These are phyloP conservation scores for Cladosporium sp. DNA, from an alignment of 2,329 filamentous ascomycete species.

Conservation along the genomic window DNA sequence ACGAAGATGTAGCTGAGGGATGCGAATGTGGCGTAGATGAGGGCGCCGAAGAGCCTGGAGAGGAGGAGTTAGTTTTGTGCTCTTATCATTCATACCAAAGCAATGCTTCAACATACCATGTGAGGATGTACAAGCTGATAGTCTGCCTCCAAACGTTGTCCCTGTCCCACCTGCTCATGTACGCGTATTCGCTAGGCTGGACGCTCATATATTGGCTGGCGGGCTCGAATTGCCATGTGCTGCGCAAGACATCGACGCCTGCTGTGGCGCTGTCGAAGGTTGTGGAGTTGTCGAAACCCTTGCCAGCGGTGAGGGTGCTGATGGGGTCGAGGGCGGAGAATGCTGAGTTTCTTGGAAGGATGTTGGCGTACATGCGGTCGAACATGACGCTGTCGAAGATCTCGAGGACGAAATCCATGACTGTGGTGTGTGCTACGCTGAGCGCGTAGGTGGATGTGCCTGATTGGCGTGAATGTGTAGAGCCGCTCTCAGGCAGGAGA, in stretches of 20 bases:
- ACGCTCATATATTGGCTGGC: slow-evolving; percentile 70
- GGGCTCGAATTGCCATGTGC: slow-evolving; percentile 65
- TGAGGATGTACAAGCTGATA: slow-evolving; percentile 77
- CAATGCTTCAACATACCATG: slow-evolving; percentile 64
- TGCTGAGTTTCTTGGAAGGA: slow-evolving; percentile 62
- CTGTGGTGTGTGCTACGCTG: slow-evolving; percentile 27
- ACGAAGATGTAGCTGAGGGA: slow-evolving; percentile 82
- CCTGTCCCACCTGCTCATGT: slow-evolving; percentile 73
- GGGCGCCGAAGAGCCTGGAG: slow-evolving; percentile 76
- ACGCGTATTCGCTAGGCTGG: slow-evolving; percentile 73
- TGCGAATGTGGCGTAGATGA: slow-evolving; percentile 84
- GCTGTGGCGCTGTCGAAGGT: slow-evolving; percentile 23
- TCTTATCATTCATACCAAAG: background rate
- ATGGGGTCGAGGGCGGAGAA: slow-evolving; percentile 56
- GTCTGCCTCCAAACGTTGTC: slow-evolving; percentile 77
- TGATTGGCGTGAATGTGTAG: background rate
- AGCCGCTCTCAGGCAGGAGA: background rate
- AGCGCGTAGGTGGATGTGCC: background rate
- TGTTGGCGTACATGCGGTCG: slow-evolving; percentile 74
- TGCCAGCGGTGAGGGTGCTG: slow-evolving; percentile 52
- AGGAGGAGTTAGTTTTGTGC: slow-evolving; percentile 20
- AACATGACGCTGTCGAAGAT: slow-evolving; percentile 77
- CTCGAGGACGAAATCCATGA: slow-evolving; percentile 92
- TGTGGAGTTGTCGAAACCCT: slow-evolving; percentile 53
- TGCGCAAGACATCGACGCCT: slow-evolving; percentile 24